Conservation (phyloP, 2,329 filamentous ascomycete genomes). For the Stromatinia cepivora region DNA sequence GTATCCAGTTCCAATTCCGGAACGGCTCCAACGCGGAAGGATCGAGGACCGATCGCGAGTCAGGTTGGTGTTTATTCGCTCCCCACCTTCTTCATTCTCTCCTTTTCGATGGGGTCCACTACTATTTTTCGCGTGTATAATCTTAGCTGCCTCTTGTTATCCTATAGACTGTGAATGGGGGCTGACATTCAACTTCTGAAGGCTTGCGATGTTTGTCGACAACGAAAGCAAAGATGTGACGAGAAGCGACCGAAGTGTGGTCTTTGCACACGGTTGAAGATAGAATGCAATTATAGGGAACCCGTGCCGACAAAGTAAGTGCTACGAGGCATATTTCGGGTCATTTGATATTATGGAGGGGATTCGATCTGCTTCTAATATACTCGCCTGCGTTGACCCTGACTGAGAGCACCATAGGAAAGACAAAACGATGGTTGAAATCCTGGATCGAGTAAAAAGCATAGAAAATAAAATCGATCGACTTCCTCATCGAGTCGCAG, state of each 20-base stretch:
- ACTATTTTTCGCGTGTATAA: no score
- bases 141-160: background rate
- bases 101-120: background rate
- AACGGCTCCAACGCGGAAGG: constrained; percentile 3
- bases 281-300: constrained; percentile 61
- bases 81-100: background rate
- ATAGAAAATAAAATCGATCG: constrained; percentile 58
- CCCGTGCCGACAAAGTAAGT: constrained; percentile 63
- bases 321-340: constrained; percentile 12
- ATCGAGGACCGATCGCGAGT: constrained; percentile 14
- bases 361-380: constrained; percentile 10
- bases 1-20: constrained; percentile 4
- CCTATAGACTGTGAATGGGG: background rate
- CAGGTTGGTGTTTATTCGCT: constrained; percentile 6
- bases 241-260: constrained; percentile 62
- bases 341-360: background rate
- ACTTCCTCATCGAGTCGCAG: constrained; percentile 27
- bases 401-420: constrained; percentile 48
- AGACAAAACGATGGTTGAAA: constrained; percentile 62
- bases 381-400: background rate
- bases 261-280: constrained; percentile 56
- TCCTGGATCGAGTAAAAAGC: constrained; percentile 55
- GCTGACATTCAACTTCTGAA: constrained; percentile 32
- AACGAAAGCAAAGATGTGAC: constrained; percentile 64
- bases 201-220: constrained; percentile 60